These are phyloP conservation scores for Annulohypoxylon truncatum DNA, from an alignment of 2,329 filamentous ascomycete species.

Conservation along the genomic window DNA sequence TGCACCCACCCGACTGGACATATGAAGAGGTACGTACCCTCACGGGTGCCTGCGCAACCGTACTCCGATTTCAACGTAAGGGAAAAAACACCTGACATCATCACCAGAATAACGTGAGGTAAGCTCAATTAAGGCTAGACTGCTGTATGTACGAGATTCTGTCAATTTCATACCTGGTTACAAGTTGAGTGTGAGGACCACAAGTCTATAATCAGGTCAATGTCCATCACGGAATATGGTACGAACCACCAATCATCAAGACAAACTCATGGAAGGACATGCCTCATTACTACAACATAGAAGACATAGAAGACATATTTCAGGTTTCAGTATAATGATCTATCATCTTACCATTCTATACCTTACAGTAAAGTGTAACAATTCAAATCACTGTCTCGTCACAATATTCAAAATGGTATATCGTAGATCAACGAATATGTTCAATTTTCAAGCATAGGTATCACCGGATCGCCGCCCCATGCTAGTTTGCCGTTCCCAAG, in stretches of 20 bases:
- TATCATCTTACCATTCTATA: neutral
- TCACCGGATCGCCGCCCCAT: constrained; percentile 48
- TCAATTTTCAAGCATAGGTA: constrained; percentile 36
- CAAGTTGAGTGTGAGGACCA: neutral
- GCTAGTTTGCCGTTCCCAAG: constrained; percentile 45
- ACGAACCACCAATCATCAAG: neutral
- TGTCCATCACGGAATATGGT: constrained; percentile 7
- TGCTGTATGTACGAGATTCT: neutral
- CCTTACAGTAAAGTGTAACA: neutral
- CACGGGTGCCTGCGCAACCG: neutral
- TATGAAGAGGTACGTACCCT: neutral
- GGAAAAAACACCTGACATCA: constrained; percentile 16
- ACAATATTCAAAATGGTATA: neutral
- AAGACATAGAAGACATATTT: neutral
- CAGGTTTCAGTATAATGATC: neutral
- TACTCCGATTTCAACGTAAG: constrained; percentile 1
- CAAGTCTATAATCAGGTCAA: neutral
- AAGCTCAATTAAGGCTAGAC: constrained; percentile 1
- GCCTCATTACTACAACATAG: neutral
- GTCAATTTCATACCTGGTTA: neutral
- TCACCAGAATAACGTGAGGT: constrained; percentile 23
- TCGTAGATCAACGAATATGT: constrained; percentile 26
- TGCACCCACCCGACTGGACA: neutral
- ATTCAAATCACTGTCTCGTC: neutral
- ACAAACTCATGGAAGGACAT: neutral